Base-by-base conservation (phyloP, 768 basidiomycete species). In the Rhodotorula taiwanensis region DNA sequence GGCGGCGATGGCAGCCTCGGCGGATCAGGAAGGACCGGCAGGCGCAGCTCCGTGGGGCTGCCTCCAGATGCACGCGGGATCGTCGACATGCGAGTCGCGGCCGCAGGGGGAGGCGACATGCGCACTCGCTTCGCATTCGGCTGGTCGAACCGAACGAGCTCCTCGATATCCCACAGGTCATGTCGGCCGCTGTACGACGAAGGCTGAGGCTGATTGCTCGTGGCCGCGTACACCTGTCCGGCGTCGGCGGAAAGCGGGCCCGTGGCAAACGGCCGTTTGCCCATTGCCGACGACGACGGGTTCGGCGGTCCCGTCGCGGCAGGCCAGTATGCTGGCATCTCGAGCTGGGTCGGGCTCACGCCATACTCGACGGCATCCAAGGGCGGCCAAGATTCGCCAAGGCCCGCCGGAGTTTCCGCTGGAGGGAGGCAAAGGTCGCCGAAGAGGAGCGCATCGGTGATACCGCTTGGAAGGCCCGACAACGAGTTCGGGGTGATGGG, bases 111-210 rank as follows among this genome's bases (percentile, higher is more conserved):
- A 5, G 55, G 62, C 5, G 62, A 44, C 21, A 23, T 34, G 25
- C 50, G 21, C 16, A 36, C 30, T 16, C 52, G 41, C 41, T 64
- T 64, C 30, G 25, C 18, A 14, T n/a, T 18, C 1, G n/a, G 33
- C 8, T 49, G 16, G 4, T n/a, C n/a, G 16, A 23, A n/a, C 45
- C 57, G 42, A 20, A 60, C 42, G 28, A 65, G 50, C 30, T 65
- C 64, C 47, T 65, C 64, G 30, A 65, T 55, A 44, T 65, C 64
- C 64, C 64, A 65, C 6, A 65, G 33, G 23, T 16, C 30, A 34
- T 52, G 51, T 45, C 4, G 21, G 21, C 33, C 28, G 18, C 13
- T 20, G 10, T 3, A 18, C 42, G 42, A 27, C 41, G 41, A n/a
- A n/a, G n/a, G n/a, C n/a, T n/a, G n/a, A n/a, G n/a, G n/a, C n/a